A percentile compares a stretch with the other conserved stretches of the same genome.
Conservation (phyloP, 441 rosid species). For the Gossypium trilobum region DNA sequence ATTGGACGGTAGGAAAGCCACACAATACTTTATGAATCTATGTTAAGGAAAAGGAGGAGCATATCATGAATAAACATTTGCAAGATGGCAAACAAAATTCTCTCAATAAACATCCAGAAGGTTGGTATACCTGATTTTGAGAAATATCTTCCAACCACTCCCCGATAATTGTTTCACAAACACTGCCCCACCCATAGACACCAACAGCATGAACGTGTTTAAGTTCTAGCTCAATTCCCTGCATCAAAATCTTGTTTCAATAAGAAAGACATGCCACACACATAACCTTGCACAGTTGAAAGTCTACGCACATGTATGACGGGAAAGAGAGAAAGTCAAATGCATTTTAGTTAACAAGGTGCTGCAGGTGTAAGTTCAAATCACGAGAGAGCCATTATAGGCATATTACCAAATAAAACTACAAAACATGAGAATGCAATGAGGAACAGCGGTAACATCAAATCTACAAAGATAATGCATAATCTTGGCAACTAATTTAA, state of each 20-base stretch:
- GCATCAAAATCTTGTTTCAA: constrained; percentile 30
- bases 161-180: constrained; percentile 79
- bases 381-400: not conserved
- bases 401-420: not conserved
- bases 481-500: not conserved
- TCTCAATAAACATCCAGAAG: constrained; percentile 3
- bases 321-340: not conserved
- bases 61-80: constrained; percentile 15
- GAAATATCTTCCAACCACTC: constrained; percentile 98
- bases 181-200: constrained; percentile 83
- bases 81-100: constrained; percentile 9
- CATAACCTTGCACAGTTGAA: not conserved
- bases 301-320: not conserved
- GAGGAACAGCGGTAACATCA: not conserved
- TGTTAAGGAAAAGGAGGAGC: constrained; percentile 15
- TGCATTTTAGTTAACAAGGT: not conserved
- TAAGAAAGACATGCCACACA: not conserved
- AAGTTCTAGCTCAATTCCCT: constrained; percentile 93
- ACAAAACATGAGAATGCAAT: not conserved
- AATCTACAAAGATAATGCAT: not conserved
- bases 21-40: constrained; percentile 69
- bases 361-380: not conserved
- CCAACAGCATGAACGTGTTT: constrained; percentile 88
- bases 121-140: constrained; percentile 71
- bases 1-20: constrained; percentile 76